Evolutionary conservation across 805 yeast genomes (phyloP), one percentile per base, ranked within the genome.

Genomic region (Starmera quercuum): DNA sequence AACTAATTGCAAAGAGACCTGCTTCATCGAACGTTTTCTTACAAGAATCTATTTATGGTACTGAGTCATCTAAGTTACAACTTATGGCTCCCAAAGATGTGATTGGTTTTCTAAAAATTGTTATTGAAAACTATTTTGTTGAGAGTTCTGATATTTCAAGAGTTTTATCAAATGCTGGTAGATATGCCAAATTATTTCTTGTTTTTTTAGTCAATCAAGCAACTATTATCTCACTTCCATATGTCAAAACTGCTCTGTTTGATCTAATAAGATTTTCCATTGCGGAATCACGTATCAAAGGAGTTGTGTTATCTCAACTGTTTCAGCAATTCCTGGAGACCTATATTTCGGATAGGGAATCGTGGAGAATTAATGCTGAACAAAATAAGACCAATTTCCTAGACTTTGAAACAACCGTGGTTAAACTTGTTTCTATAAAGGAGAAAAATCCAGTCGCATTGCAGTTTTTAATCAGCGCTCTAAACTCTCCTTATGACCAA

Each of bases 191-290:
- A 36, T 59, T 80, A 6, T 64, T 71, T 29, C 54, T 78, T 34
- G 71, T 87, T 0, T 83, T 78, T 43, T 65, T 85, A 47, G 73
- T 81, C 14, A 75, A 80, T 36, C 92, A 86, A 54, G 82, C 84
- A 48, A 53, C 63, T 25, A 44, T 60, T 7, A 59, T 68, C 17
- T 57, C 73, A 7, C 42, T 77, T 17, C 79, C 83, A 16, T 66
- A 58, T 15, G 63, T 84, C 16, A 83, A 86, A 49, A 55, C 63
- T 28, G 59, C 63, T 20, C 59, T 79, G 4, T 51, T 79, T 38
- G 48, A 56, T n/a, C 44, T 68, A 25, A 53, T 79, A n/a, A 59
- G 64, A 14, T 59, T 61, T 6, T 62, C 58, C 7, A 38, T 44
- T 6, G 21, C 46, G 4, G 45, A 55, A 10, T 17, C 13, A n/a